Evolutionary conservation across 331 rosid species (phyloP).

Genomic region (Quercus lobata): DNA sequence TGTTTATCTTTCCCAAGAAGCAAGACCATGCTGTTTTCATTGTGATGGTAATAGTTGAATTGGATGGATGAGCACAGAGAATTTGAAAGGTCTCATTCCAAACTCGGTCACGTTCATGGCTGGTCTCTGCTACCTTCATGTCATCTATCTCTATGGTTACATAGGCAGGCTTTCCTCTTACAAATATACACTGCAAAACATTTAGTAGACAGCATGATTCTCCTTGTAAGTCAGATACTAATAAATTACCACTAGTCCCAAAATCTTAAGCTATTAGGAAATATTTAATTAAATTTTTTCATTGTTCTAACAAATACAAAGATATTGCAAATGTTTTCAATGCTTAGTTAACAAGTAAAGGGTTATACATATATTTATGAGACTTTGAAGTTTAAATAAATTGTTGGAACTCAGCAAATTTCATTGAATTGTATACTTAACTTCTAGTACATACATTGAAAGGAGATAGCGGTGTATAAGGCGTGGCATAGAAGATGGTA

Average conservation of each 20-base stretch:
- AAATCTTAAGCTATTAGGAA: too few species aligned
- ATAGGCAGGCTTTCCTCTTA: constrained; percentile 62
- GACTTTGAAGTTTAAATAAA: too few species aligned
- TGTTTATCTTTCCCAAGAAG: constrained; percentile 60
- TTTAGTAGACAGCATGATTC: background rate
- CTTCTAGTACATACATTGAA: constrained; percentile 50
- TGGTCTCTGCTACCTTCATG: constrained; percentile 61
- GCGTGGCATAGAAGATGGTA: constrained; percentile 83
- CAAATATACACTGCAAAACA: constrained; percentile 52
- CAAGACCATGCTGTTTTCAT: constrained; percentile 53
- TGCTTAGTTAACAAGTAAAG: too few species aligned
- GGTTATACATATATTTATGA: too few species aligned
- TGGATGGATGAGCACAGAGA: constrained; percentile 66
- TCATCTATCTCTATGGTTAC: constrained; percentile 65
- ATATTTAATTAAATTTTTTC: too few species aligned
- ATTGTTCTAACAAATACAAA: too few species aligned
- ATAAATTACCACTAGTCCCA: too few species aligned
- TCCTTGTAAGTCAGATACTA: background rate
- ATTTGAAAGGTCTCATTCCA: constrained; percentile 95
- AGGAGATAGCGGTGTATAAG: constrained; percentile 58
- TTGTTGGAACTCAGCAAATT: too few species aligned
- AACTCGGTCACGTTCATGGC: constrained; percentile 49
- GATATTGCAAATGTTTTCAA: too few species aligned
- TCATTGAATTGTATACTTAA: background rate
- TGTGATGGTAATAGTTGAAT: constrained; percentile 57